These are phyloP conservation scores for Xylaria sp. DNA, from an alignment of 2,329 filamentous ascomycete genomes.

Conservation along the genomic window DNA sequence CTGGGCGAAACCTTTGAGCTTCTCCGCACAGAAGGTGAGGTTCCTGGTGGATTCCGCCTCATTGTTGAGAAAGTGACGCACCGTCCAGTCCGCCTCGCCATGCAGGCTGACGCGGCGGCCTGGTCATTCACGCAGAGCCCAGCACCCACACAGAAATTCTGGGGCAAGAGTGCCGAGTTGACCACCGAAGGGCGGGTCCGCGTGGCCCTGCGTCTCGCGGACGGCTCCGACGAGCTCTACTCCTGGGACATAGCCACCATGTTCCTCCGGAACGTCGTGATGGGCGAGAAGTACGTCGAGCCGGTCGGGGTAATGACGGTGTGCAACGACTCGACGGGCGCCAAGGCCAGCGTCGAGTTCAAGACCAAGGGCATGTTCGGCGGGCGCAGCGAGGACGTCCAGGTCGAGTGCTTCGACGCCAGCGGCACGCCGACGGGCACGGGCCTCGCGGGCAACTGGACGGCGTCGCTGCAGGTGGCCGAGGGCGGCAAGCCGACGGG, in stretches of 20 bases:
- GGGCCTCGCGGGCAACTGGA: conserved; percentile 84
- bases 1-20: conserved; percentile 95
- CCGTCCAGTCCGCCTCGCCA: conserved; percentile 87
- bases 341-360: conserved; percentile 86
- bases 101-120: conserved; percentile 81
- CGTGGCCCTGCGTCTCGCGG: conserved; percentile 67
- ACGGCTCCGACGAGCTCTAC: conserved; percentile 78
- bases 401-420: conserved; percentile 70
- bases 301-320: conserved; percentile 90
- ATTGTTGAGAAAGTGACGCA: conserved; percentile 96
- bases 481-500: conserved; percentile 60
- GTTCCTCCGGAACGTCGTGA: conserved; percentile 93
- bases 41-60: conserved; percentile 77
- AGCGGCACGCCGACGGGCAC: conserved; percentile 68
- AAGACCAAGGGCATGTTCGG: conserved; percentile 97
- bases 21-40: conserved; percentile 77
- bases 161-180: conserved; percentile 95
- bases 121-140: conserved; percentile 91
- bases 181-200: conserved; percentile 88
- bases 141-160: conserved; percentile 93
- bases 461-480: conserved; percentile 67
- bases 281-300: conserved; percentile 97
- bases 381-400: conserved; percentile 87
- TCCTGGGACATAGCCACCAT: conserved; percentile 87
- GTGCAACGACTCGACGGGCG: conserved; percentile 79